Evolutionary conservation across 495 filamentous ascomycete genomes (phyloP), one percentile per base, ranked within the genome.

Genomic region (Usnea hakonensis): DNA sequence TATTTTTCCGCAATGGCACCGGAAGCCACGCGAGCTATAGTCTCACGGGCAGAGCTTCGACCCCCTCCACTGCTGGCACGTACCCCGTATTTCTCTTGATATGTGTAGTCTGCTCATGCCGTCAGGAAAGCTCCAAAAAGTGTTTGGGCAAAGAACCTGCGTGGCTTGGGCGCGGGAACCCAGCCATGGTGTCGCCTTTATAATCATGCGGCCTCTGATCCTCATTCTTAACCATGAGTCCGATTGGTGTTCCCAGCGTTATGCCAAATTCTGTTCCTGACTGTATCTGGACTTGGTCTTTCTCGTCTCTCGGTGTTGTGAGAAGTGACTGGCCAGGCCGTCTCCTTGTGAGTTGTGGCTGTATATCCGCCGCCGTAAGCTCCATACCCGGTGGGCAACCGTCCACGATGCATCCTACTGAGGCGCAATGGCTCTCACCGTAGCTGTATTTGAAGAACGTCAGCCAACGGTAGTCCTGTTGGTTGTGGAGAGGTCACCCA

Each of bases 121-220:
- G 48, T 52, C 28, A 52, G 28, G 2, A 32, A 32, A 52, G 0
- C 6, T 17, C 28, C 26, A 1, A 21, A 32, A 17, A 52, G 26
- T 0, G 17, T n/a, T 19, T 2, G 10, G 16, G 13, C 7, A 6
- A 32, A 36, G 32, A 32, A 52, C 48, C 48, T 57, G 94, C 94
- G 74, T 98, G 94, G 72, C 86, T 90, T 13, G 94, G 94, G 38
- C 94, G 81, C 14, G 94, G 94, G 44, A 60, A 68, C 26, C 54
- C 57, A 44, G 97, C 90, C 86, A 97, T 98, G 46, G 92, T 97
- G 68, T 85, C 85, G 70, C 85, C 83, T 13, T 89, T 88, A 72
- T 98, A 98, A 79, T 98, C 94, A 71, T 95, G 89, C 16, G 93
- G 94, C 60, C 94, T 77, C 69, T 96, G 91, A 73, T 97, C 91